A percentile compares a stretch with the other conserved stretches of the same genome.
These are phyloP conservation scores for Petunia axillaris DNA, from an alignment of 257 asterid species.

Conservation along the genomic window DNA sequence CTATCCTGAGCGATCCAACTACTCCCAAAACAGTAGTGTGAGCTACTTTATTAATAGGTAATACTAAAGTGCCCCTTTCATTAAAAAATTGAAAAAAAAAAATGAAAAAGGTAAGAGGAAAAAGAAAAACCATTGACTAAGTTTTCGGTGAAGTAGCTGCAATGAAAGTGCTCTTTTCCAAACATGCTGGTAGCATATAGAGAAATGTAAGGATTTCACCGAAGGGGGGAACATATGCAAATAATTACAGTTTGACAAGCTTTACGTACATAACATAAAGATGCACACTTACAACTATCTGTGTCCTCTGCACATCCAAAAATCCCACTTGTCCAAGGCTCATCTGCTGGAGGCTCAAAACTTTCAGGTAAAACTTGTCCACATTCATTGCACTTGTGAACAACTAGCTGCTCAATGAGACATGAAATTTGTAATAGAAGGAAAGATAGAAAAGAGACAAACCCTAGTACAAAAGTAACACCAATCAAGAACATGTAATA, in stretches of 20 bases:
- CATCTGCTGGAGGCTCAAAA: slow-evolving; percentile 74
- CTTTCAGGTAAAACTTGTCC: slow-evolving; percentile 72
- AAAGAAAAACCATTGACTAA: background rate
- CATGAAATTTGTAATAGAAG: slow-evolving; percentile 17
- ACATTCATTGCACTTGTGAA: slow-evolving; percentile 70
- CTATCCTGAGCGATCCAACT: background rate
- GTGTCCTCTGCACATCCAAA: slow-evolving; percentile 72
- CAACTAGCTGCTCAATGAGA: slow-evolving; percentile 48
- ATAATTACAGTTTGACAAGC: background rate
- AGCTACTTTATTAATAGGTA: background rate
- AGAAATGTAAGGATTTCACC: background rate
- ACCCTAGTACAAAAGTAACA: background rate
- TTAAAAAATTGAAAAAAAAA: background rate
- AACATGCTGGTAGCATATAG: background rate
- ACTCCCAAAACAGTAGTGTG: background rate
- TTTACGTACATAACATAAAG: background rate
- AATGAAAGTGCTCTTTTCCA: background rate
- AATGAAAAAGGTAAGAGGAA: background rate
- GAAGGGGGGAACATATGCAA: background rate
- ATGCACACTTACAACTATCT: slow-evolving; percentile 58
- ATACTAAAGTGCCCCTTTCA: background rate
- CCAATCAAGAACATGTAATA: slow-evolving; percentile 18
- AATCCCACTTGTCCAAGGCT: slow-evolving; percentile 74
- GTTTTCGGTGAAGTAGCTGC: background rate
- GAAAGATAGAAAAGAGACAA: slow-evolving; percentile 8